phyloP scores from a whole-genome alignment of 2,329 filamentous ascomycete species.

The Claviceps fusiformis region DNA sequence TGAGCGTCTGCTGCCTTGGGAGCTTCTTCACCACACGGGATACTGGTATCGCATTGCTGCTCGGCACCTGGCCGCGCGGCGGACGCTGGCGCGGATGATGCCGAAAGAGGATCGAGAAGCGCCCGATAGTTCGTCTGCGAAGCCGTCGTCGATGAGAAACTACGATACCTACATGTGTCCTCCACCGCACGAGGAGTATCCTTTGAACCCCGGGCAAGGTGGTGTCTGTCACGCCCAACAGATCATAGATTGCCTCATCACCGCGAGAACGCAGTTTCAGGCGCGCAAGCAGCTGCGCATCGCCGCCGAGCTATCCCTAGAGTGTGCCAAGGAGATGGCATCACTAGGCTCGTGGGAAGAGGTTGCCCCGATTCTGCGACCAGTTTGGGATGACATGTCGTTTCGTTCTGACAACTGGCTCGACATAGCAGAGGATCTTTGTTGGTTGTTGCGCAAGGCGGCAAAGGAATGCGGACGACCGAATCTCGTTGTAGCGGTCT shows the following conservation, averaged over 20 bases:
- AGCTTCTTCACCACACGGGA: slow-evolving; percentile 49
- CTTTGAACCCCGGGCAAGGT: slow-evolving; percentile 30
- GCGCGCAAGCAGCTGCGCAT: slow-evolving; percentile 38
- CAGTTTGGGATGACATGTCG: slow-evolving; percentile 42
- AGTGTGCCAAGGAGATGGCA: slow-evolving; percentile 42
- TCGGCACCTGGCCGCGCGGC: slow-evolving; percentile 39
- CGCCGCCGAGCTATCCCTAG: slow-evolving; percentile 42
- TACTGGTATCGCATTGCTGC: slow-evolving; percentile 54
- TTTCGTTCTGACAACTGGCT: slow-evolving; percentile 48
- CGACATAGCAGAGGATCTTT: slow-evolving; percentile 43
- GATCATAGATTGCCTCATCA: slow-evolving; percentile 38
- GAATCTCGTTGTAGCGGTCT: slow-evolving; percentile 44
- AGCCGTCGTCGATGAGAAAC: slow-evolving; percentile 30
- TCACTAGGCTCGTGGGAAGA: slow-evolving; percentile 37
- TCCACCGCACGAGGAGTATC: slow-evolving; percentile 46
- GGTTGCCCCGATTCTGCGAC: slow-evolving; percentile 38
- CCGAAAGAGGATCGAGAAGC: slow-evolving; percentile 42
- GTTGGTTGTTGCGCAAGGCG: slow-evolving; percentile 46
- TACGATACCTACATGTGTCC: slow-evolving; percentile 57
- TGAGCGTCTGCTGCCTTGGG: slow-evolving; percentile 49
- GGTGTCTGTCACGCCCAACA: slow-evolving; percentile 39
- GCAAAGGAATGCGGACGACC: slow-evolving; percentile 38
- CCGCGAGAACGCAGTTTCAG: slow-evolving; percentile 40
- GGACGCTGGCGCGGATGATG: slow-evolving; percentile 40
- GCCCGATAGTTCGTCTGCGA: slow-evolving; percentile 33